phyloP scores from a whole-genome alignment of 2,329 filamentous ascomycete genomes.

The Aaosphaeria arxii region DNA sequence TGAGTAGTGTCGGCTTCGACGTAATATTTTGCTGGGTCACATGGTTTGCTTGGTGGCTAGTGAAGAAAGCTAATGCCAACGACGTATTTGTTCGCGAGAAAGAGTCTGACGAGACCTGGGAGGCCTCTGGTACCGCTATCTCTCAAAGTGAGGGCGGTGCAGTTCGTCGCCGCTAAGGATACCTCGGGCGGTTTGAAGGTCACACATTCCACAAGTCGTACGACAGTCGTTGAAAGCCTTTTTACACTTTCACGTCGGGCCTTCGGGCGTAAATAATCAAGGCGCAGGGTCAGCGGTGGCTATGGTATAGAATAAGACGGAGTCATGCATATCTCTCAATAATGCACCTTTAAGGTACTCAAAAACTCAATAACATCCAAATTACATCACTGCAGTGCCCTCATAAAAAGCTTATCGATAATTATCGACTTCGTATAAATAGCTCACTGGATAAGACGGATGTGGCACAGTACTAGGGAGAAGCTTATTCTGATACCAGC shows the following conservation, averaged over 20 bases:
- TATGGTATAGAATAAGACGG: too few relatives aligned
- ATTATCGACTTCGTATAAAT: not conserved
- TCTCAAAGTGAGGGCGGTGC: constrained; percentile 4
- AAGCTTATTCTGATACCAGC: not conserved
- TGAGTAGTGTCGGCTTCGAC: constrained; percentile 35
- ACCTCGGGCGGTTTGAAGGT: not conserved
- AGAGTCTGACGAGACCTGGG: constrained; percentile 1
- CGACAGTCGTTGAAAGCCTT: too few relatives aligned
- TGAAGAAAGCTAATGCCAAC: constrained; percentile 7
- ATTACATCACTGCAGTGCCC: too few relatives aligned
- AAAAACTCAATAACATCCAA: too few relatives aligned
- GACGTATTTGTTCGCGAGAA: constrained; percentile 1
- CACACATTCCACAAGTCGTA: not conserved
- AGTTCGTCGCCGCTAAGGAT: constrained; percentile 13
- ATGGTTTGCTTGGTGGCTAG: constrained; percentile 28
- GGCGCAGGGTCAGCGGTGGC: too few relatives aligned
- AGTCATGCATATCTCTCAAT: too few relatives aligned
- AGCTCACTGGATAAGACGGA: not conserved
- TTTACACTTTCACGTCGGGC: too few relatives aligned
- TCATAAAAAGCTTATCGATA: not conserved
- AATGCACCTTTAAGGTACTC: too few relatives aligned
- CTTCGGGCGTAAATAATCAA: too few relatives aligned
- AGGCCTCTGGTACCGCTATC: constrained; percentile 4
- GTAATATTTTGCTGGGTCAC: constrained; percentile 36
- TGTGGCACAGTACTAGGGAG: not conserved